phyloP scores from a whole-genome alignment of 2,329 filamentous ascomycete species.

The Aspergillus brasiliensis region DNA sequence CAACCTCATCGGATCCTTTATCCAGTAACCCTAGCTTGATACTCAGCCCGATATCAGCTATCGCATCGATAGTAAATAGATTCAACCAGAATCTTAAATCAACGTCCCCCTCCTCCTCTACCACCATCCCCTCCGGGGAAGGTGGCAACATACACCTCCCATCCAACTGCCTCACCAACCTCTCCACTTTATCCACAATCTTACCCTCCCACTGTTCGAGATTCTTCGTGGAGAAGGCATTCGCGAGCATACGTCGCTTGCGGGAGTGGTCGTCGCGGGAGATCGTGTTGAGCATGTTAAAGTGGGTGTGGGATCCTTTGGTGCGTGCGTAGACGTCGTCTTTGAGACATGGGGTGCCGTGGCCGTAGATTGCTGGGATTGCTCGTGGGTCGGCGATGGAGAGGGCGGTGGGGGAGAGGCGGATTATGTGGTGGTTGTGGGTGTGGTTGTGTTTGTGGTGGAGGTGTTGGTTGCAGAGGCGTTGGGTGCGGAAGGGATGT shows the following conservation, averaged over 20 bases:
- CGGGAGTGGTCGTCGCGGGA: slow-evolving; percentile 6
- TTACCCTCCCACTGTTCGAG: slow-evolving; percentile 15
- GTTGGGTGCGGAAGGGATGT: no score
- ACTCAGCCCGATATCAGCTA: neutral
- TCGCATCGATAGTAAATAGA: neutral
- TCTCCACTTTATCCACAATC: slow-evolving; percentile 5
- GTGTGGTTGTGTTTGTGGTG: neutral
- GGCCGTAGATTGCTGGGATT: neutral
- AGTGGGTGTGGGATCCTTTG: neutral
- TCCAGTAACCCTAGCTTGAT: neutral
- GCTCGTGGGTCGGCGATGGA: neutral
- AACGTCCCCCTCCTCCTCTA: neutral
- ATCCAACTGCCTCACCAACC: neutral
- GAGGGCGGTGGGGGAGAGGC: neutral
- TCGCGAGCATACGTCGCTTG: slow-evolving; percentile 12
- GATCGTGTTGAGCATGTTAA: slow-evolving; percentile 8
- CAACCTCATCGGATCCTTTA: neutral
- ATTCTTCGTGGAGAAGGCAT: slow-evolving; percentile 9
- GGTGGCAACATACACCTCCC: neutral
- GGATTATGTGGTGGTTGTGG: neutral
- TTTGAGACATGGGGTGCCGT: neutral
- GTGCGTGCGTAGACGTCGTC: neutral
- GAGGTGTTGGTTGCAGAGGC: no score
- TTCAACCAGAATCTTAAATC: neutral
- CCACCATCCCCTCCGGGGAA: neutral